Conservation (phyloP, 768 basidiomycete genomes). For the Suillus clintonianus region DNA sequence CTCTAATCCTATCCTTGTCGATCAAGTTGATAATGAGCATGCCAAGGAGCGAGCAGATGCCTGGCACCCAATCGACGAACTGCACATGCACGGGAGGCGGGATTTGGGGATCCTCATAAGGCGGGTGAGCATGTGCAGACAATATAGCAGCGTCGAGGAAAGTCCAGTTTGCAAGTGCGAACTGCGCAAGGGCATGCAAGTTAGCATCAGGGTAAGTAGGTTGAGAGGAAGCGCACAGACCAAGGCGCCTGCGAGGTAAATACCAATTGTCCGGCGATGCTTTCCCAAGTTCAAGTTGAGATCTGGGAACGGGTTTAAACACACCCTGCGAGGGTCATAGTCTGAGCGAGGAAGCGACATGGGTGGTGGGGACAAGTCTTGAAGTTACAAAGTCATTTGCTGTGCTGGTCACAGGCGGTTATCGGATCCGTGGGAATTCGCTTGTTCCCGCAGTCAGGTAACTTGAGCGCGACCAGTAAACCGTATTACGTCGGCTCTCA, state of each 20-base stretch:
- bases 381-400: not conserved
- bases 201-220: not conserved
- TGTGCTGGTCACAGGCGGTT: not conserved
- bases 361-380: slow-evolving; percentile 8
- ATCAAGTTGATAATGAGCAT: slow-evolving; percentile 92
- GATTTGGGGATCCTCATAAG: slow-evolving; percentile 68
- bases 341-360: slow-evolving; percentile 71
- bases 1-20: slow-evolving; percentile 87
- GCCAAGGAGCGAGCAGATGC: slow-evolving; percentile 88
- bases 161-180: slow-evolving; percentile 92
- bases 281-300: slow-evolving; percentile 71
- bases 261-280: slow-evolving; percentile 80
- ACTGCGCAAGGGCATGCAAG: slow-evolving; percentile 48
- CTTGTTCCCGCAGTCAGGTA: too few relatives aligned
- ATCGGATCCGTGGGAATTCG: not conserved
- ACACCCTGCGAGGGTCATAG: slow-evolving; percentile 88
- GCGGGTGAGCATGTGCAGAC: slow-evolving; percentile 81
- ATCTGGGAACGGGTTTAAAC: slow-evolving; percentile 84
- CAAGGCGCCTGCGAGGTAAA: slow-evolving; percentile 89
- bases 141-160: slow-evolving; percentile 93
- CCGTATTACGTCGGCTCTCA: too few relatives aligned
- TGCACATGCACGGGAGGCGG: slow-evolving; percentile 78
- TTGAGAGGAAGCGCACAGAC: slow-evolving; percentile 52
- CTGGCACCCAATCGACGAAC: slow-evolving; percentile 98
- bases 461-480: too few relatives aligned